Conservation (phyloP, 345 rosid species). For the Geranium brycei region DNA sequence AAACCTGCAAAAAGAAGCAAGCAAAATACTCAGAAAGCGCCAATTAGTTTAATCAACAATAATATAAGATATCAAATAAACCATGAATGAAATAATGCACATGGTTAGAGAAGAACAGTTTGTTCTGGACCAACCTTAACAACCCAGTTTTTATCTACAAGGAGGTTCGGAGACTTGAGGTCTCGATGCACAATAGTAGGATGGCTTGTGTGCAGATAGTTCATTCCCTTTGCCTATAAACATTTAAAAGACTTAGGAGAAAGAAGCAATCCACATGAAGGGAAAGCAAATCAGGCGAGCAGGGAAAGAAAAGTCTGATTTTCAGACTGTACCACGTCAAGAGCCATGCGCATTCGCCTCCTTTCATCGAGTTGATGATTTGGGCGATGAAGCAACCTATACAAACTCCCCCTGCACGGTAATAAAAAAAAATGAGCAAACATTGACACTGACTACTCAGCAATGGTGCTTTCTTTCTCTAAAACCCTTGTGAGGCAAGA, state of each 20-base stretch:
- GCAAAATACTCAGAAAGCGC: neutral
- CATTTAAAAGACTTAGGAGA: conserved; percentile 6
- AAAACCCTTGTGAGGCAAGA: neutral
- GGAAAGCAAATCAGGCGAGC: neutral
- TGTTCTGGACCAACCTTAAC: conserved; percentile 49
- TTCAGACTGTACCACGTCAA: conserved; percentile 69
- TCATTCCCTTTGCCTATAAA: conserved; percentile 92
- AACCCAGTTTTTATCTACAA: conserved; percentile 90
- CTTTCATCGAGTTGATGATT: conserved; percentile 62
- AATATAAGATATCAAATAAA: neutral
- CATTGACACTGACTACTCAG: neutral
- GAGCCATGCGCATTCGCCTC: conserved; percentile 90
- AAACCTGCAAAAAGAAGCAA: conserved; percentile 37
- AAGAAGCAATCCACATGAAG: neutral
- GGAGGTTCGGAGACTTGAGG: conserved; percentile 91
- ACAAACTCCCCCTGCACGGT: conserved; percentile 81
- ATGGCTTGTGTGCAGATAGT: conserved; percentile 84
- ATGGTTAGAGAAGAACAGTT: neutral
- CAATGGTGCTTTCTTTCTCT: neutral
- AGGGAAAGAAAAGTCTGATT: conserved; percentile 2
- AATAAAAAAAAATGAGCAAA: conserved; percentile 1
- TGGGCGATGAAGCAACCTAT: conserved; percentile 75
- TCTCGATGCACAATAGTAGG: conserved; percentile 96
- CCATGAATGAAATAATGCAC: neutral
- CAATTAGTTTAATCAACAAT: too few relatives aligned